These are phyloP conservation scores for Graphilbum sp. DNA, from an alignment of 2,329 filamentous ascomycete genomes.

Conservation along the genomic window DNA sequence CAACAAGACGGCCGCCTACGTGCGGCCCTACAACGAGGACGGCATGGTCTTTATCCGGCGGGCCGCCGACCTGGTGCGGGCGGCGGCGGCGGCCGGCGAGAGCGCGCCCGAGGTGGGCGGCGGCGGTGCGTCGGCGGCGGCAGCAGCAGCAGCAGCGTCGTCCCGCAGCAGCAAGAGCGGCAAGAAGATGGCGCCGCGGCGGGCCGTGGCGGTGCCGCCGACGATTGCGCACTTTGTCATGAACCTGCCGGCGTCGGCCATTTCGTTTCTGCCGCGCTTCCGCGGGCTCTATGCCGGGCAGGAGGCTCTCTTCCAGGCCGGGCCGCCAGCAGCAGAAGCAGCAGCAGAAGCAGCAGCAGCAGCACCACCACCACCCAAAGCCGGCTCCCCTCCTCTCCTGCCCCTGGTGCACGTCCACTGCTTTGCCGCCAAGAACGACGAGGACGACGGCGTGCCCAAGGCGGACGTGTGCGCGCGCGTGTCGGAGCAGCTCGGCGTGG, in stretches of 20 bases:
- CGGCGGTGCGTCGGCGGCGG: neutral
- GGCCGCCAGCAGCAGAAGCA: slow-evolving; percentile 10
- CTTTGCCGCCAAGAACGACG: slow-evolving; percentile 70
- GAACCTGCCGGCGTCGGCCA: slow-evolving; percentile 85
- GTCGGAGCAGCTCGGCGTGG: slow-evolving; percentile 39
- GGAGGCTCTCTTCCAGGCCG: slow-evolving; percentile 46
- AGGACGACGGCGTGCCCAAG: slow-evolving; percentile 32
- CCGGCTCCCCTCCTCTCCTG: slow-evolving; percentile 25
- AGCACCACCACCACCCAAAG: neutral
- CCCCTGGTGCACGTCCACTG: slow-evolving; percentile 90
- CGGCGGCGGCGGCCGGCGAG: slow-evolving; percentile 29
- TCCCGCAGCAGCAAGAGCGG: slow-evolving; percentile 3
- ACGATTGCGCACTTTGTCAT: slow-evolving; percentile 91
- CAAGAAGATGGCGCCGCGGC: slow-evolving; percentile 7
- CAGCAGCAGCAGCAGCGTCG: slow-evolving; percentile 1
- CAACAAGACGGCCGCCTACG: slow-evolving; percentile 69
- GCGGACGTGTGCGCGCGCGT: slow-evolving; percentile 51
- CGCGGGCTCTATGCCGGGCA: slow-evolving; percentile 64
- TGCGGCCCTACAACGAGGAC: slow-evolving; percentile 67
- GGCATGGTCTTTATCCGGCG: slow-evolving; percentile 64
- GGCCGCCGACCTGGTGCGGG: slow-evolving; percentile 42
- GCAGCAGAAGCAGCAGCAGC: neutral
- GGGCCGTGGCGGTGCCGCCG: slow-evolving; percentile 40
- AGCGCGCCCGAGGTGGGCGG: slow-evolving; percentile 12
- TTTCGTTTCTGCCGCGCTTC: slow-evolving; percentile 64